Evolutionary conservation across 2,329 filamentous ascomycete genomes (phyloP).

Genomic region (Fusarium bactridioides): DNA sequence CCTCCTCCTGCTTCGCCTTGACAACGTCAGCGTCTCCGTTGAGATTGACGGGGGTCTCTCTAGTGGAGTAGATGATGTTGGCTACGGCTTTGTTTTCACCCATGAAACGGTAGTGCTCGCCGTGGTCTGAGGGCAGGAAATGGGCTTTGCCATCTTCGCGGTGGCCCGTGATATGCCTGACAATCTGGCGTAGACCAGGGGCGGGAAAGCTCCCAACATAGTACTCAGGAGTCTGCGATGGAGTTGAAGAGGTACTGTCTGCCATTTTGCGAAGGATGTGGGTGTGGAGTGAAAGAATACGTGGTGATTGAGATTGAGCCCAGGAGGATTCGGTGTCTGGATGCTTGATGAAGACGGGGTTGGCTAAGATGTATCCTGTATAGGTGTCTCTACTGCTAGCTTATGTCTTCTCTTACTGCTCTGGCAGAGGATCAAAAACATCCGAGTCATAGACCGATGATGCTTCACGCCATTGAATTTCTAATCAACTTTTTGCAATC

Average conservation of each 20-base stretch:
- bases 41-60: background rate
- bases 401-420: too few species aligned
- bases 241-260: background rate
- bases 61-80: background rate
- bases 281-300: rapidly evolving
- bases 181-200: background rate
- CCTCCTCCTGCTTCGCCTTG: background rate
- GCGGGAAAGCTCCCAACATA: background rate
- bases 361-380: background rate
- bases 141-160: background rate
- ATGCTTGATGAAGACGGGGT: background rate
- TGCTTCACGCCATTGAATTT: background rate
- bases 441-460: rapidly evolving
- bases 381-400: rapidly evolving
- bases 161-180: background rate
- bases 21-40: background rate
- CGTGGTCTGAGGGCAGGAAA: background rate
- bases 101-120: background rate
- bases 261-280: background rate
- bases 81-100: background rate
- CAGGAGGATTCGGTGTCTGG: background rate
- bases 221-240: background rate
- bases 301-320: too few species aligned
- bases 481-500: background rate
- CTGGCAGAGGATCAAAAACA: rapidly evolving